Conservation (phyloP, 176 grass and related monocot genomes). For the Hordeum marinum region DNA sequence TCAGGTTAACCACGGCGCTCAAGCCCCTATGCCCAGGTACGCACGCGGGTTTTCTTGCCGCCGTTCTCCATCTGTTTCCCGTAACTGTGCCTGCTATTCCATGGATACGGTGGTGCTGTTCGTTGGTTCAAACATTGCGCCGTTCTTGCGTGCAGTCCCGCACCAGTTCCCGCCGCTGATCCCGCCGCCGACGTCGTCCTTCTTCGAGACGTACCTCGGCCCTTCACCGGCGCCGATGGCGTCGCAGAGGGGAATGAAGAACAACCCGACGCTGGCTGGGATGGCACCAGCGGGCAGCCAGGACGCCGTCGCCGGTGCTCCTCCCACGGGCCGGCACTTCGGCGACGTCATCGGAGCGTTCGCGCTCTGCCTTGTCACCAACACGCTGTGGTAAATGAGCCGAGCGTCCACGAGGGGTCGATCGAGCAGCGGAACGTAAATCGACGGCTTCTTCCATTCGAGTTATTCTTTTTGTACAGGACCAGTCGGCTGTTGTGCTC, state of each 20-base stretch:
- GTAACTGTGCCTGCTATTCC: neutral
- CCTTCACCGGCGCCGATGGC: conserved; percentile 45
- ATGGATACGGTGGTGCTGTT: neutral
- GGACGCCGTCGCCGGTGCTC: neutral
- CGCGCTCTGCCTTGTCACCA: neutral
- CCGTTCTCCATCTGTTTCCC: neutral
- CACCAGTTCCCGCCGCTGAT: conserved; percentile 59
- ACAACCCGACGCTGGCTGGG: neutral
- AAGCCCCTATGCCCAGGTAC: conserved; percentile 78
- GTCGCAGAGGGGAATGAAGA: conserved; percentile 25
- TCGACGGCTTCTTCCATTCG: neutral
- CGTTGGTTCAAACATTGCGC: neutral
- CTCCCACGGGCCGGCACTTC: neutral
- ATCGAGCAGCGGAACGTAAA: neutral
- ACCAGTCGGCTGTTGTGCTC: neutral
- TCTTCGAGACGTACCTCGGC: conserved; percentile 59
- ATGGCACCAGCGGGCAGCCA: conserved; percentile 22
- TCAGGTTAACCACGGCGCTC: conserved; percentile 55
- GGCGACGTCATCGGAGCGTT: neutral
- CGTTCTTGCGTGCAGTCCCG: conserved; percentile 25
- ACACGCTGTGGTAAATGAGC: neutral
- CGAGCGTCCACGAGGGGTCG: neutral
- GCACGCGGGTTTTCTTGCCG: neutral
- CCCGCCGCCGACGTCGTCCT: conserved; percentile 55
- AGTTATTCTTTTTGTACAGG: conserved; percentile 15